Evolutionary conservation across 768 basidiomycete species (phyloP).

Genomic region (Termitomyces titanicus): DNA sequence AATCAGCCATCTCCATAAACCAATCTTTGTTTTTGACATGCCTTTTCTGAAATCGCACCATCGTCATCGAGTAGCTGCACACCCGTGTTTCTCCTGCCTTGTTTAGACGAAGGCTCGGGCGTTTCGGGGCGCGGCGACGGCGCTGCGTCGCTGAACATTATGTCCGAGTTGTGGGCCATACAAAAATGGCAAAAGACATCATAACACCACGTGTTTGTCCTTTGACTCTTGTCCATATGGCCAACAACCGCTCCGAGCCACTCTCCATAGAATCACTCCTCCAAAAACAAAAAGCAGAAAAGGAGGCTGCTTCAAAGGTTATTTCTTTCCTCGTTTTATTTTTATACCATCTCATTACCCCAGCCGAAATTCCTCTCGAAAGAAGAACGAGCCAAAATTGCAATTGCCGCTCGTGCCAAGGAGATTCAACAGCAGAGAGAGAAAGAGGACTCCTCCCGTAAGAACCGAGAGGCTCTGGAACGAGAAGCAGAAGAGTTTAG

Average conservation of each 20-base stretch:
- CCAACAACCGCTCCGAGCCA: slow-evolving; percentile 55
- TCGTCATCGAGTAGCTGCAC: slow-evolving; percentile 68
- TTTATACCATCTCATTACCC: not conserved
- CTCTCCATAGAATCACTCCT: slow-evolving; percentile 87
- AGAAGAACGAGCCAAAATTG: slow-evolving; percentile 85
- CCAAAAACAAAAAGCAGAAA: slow-evolving; percentile 83
- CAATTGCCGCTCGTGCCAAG: slow-evolving; percentile 80
- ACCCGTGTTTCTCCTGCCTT: slow-evolving; percentile 52
- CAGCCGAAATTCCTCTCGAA: slow-evolving; percentile 95
- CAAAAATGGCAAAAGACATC: not conserved
- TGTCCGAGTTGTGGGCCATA: no score
- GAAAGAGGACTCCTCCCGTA: slow-evolving; percentile 54
- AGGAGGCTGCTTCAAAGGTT: slow-evolving; percentile 88
- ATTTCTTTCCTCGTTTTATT: slow-evolving; percentile 1
- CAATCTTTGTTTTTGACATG: no score
- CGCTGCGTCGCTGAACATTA: slow-evolving; percentile 20
- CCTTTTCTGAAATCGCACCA: slow-evolving; percentile 64
- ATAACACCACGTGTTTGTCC: slow-evolving; percentile 2
- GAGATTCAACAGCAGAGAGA: slow-evolving; percentile 76
- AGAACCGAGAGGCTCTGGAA: slow-evolving; percentile 72
- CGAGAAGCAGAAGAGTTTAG: slow-evolving; percentile 67
- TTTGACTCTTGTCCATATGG: slow-evolving; percentile 8
- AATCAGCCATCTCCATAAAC: no score
- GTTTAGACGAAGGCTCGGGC: slow-evolving; percentile 57
- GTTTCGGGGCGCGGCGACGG: slow-evolving; percentile 55